Conservation (phyloP, 805 yeast species). For the Candida easanensis region DNA sequence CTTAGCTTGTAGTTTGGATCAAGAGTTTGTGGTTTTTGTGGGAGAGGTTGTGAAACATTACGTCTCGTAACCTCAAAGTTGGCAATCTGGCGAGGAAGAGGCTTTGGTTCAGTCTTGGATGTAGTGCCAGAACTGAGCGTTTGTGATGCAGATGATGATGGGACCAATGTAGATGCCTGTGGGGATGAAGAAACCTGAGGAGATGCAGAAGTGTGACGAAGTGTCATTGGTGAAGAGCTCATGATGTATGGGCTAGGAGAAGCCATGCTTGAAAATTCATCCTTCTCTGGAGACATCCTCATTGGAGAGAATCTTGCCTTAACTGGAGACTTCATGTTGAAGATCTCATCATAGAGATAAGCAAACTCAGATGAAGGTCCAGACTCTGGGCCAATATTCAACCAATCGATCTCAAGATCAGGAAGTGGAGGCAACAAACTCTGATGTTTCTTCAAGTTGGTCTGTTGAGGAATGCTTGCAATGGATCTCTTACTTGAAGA, state of each 20-base stretch:
- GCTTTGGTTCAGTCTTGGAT: conserved; percentile 3
- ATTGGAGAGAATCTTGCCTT: conserved; percentile 7
- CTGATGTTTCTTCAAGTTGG: conserved; percentile 19
- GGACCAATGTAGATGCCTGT: too few relatives aligned
- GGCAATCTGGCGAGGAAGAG: conserved; percentile 15
- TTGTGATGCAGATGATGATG: background rate
- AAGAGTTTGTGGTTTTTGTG: conserved; percentile 19
- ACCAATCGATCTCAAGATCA: conserved; percentile 25
- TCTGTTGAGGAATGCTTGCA: conserved; percentile 5
- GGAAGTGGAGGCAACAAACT: conserved; percentile 31
- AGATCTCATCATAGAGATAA: conserved; percentile 29
- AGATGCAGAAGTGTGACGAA: background rate
- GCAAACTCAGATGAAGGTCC: conserved; percentile 29
- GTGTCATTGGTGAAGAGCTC: conserved; percentile 6
- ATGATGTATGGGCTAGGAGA: conserved; percentile 2
- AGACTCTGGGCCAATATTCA: conserved; percentile 18
- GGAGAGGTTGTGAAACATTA: conserved; percentile 19
- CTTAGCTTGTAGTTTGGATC: conserved; percentile 26
- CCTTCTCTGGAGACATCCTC: conserved; percentile 1
- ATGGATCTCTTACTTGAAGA: conserved; percentile 26
- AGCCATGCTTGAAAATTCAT: conserved; percentile 1
- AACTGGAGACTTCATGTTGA: conserved; percentile 21
- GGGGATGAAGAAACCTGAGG: background rate
- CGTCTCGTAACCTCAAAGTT: conserved; percentile 19
- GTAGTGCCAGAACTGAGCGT: too few relatives aligned